Conservation (phyloP, 202 grass and related monocot species). For the Dendrocalamus latiflorus region DNA sequence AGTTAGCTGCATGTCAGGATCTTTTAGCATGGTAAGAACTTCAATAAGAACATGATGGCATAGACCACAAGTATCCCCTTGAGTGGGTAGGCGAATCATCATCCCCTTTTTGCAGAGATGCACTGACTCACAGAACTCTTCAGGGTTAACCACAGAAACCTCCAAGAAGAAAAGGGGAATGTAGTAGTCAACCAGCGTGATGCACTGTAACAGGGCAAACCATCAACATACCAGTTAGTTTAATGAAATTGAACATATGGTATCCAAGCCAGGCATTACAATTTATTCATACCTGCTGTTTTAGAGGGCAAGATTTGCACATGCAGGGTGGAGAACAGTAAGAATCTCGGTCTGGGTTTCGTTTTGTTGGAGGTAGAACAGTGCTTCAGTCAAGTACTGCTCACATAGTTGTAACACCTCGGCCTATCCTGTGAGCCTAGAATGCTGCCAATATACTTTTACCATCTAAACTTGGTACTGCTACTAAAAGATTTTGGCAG, state of each 20-base stretch:
- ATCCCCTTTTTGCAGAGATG: slow-evolving; percentile 58
- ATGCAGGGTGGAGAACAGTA: slow-evolving; percentile 49
- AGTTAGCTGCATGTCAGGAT: slow-evolving; percentile 60
- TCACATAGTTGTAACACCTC: slow-evolving; percentile 39
- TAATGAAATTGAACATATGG: neutral
- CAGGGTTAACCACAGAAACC: slow-evolving; percentile 47
- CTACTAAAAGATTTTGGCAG: too few species aligned
- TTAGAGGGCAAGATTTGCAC: slow-evolving; percentile 46
- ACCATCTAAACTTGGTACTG: too few species aligned
- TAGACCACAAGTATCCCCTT: slow-evolving; percentile 37
- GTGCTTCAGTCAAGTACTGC: slow-evolving; percentile 46
- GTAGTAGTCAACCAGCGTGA: slow-evolving; percentile 86
- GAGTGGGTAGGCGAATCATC: slow-evolving; percentile 16
- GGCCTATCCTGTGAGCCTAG: too few species aligned
- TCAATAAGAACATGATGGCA: slow-evolving; percentile 60
- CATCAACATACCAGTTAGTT: neutral
- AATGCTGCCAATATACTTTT: too few species aligned
- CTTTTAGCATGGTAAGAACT: slow-evolving; percentile 63
- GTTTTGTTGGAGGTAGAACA: slow-evolving; percentile 58
- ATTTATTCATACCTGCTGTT: slow-evolving; percentile 54
- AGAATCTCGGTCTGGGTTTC: slow-evolving; percentile 68
- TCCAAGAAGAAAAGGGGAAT: slow-evolving; percentile 69
- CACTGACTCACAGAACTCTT: slow-evolving; percentile 65
- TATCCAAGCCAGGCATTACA: neutral
- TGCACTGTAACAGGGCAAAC: slow-evolving; percentile 51